Percentiles rank a stretch among this genome's conserved stretches.
Conservation (phyloP, 2,329 filamentous ascomycete species). For the Ophiostoma ulmi region DNA sequence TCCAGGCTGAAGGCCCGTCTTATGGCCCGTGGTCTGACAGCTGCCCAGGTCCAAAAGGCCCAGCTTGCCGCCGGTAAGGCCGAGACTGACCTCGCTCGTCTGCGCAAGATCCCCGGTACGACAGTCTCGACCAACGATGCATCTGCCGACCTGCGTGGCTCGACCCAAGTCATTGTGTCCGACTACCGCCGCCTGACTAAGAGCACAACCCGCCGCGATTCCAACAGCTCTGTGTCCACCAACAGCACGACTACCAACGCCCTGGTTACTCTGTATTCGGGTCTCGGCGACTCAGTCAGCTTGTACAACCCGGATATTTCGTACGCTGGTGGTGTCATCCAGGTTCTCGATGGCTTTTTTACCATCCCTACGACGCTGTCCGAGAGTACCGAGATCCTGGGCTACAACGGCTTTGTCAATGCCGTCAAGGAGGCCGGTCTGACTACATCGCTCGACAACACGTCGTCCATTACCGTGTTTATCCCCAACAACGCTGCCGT, state of each 20-base stretch:
- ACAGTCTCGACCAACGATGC: conserved; percentile 22
- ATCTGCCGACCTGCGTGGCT: conserved; percentile 17
- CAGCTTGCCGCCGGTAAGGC: conserved; percentile 23
- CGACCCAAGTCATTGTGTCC: conserved; percentile 25
- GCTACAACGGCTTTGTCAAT: conserved; percentile 24
- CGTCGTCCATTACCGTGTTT: conserved; percentile 25
- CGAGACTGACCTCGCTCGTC: conserved; percentile 20
- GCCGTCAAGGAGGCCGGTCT: conserved; percentile 18
- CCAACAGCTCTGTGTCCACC: conserved; percentile 19
- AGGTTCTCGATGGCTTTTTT: conserved; percentile 25
- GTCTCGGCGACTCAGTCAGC: conserved; percentile 22
- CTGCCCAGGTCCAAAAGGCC: conserved; percentile 23
- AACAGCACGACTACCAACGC: conserved; percentile 20
- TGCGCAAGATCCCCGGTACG: conserved; percentile 24
- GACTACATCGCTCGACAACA: conserved; percentile 22
- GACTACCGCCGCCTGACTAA: conserved; percentile 22
- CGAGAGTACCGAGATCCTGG: conserved; percentile 19
- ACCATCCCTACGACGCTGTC: conserved; percentile 23
- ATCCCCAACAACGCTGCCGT: conserved; percentile 25
- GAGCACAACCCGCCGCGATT: neutral
- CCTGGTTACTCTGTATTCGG: conserved; percentile 25
- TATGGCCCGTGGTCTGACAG: conserved; percentile 17
- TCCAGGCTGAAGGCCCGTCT: conserved; percentile 13
- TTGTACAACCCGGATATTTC: conserved; percentile 25
- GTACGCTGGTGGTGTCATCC: conserved; percentile 21